Conservation (phyloP, 1,284 basidiomycete genomes). For the Rhodotorula sp. region DNA sequence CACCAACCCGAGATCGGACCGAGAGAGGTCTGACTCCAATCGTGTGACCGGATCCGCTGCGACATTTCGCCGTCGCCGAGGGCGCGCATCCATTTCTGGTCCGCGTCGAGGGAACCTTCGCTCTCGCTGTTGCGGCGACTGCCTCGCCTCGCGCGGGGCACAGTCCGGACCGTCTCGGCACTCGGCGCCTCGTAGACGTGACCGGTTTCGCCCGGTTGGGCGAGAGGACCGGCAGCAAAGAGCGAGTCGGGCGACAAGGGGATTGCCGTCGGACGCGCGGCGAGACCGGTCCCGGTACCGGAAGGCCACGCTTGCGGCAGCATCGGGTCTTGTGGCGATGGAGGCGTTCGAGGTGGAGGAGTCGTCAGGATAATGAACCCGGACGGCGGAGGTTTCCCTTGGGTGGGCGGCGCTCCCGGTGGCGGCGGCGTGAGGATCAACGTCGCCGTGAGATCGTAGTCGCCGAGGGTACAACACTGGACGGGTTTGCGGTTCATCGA, state of each 20-base stretch:
- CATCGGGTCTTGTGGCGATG: not conserved
- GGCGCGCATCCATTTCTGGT: not conserved
- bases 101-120: not conserved
- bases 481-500: not conserved
- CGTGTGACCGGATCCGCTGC: slow-evolving; percentile 12
- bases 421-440: not conserved
- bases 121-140: not conserved
- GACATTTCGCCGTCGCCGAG: slow-evolving; percentile 28
- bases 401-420: not conserved
- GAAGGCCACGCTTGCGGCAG: not conserved
- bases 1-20: slow-evolving; percentile 29
- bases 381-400: not conserved
- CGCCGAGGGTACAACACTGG: slow-evolving; percentile 1
- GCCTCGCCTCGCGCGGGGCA: not conserved
- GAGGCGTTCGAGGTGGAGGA: not conserved
- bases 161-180: not conserved
- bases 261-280: not conserved
- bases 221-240: not conserved
- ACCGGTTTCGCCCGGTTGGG: too few relatives aligned
- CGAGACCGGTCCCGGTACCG: not conserved
- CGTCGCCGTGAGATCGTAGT: slow-evolving; percentile 1
- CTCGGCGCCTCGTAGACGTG: slow-evolving; percentile 1
- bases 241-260: not conserved
- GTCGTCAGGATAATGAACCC: slow-evolving; percentile 16
- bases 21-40: slow-evolving; percentile 22